These are phyloP conservation scores for Strobilomyces echinocephalus DNA, from an alignment of 768 basidiomycete species.

Conservation along the genomic window DNA sequence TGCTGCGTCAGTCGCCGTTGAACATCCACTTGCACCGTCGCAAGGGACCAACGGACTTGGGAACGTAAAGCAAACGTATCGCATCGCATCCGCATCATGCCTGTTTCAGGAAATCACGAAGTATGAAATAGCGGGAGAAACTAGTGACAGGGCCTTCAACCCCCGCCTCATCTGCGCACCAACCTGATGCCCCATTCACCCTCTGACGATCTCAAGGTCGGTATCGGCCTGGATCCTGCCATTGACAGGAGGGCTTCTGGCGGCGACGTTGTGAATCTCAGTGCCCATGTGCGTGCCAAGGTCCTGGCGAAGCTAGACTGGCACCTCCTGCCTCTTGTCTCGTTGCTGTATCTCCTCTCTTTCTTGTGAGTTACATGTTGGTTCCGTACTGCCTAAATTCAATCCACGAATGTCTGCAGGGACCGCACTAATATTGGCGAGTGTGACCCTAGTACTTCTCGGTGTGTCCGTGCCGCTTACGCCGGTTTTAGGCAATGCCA, in stretches of 20 bases:
- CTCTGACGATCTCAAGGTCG: neutral
- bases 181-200: constrained; percentile 7
- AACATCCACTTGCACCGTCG: neutral
- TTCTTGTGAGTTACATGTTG: neutral
- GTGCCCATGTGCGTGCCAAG: neutral
- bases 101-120: neutral
- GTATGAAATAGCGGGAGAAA: neutral
- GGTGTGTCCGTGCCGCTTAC: neutral
- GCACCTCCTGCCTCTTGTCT: neutral
- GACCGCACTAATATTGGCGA: neutral
- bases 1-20: constrained; percentile 3
- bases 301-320: neutral
- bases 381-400: neutral
- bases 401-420: neutral
- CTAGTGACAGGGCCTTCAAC: constrained; percentile 1
- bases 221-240: neutral
- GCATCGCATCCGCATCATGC: neutral
- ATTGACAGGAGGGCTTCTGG: neutral
- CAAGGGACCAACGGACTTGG: neutral
- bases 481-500: neutral
- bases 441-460: constrained; percentile 1
- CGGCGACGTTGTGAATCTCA: neutral
- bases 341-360: neutral
- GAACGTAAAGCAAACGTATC: neutral
- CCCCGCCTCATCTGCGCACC: neutral